Percentiles rank a stretch among this genome's conserved stretches.
phyloP scores from a whole-genome alignment of 164 flowering plant species.

The Tetrastigma voinierianum region DNA sequence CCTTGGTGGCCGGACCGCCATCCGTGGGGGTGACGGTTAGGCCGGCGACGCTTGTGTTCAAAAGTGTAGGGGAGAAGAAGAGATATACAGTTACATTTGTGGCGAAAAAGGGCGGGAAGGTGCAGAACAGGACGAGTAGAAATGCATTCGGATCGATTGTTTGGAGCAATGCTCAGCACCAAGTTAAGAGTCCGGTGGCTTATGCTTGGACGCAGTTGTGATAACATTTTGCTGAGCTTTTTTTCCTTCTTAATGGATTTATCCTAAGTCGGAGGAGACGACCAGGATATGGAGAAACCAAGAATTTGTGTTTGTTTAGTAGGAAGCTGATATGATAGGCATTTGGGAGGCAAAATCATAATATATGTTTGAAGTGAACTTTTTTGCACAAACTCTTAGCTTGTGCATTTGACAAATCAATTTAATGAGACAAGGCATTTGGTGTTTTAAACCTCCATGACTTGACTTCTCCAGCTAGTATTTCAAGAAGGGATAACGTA shows the following conservation, averaged over 20 bases:
- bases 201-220: conserved; percentile 50
- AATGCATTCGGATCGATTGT: conserved; percentile 57
- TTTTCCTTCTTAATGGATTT: background rate
- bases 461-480: too few relatives aligned
- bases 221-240: background rate
- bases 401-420: too few relatives aligned
- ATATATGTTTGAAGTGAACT: too few relatives aligned
- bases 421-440: too few relatives aligned
- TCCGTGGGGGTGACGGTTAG: conserved; percentile 46
- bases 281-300: too few relatives aligned
- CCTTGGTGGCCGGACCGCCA: conserved; percentile 46
- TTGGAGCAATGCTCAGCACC: conserved; percentile 57
- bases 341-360: too few relatives aligned
- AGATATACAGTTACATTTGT: conserved; percentile 73
- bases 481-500: too few relatives aligned
- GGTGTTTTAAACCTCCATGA: too few relatives aligned
- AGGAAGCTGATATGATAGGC: too few relatives aligned
- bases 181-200: conserved; percentile 73
- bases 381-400: too few relatives aligned
- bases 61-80: conserved; percentile 53
- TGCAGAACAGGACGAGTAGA: background rate
- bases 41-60: conserved; percentile 59
- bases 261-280: background rate
- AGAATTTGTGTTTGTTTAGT: too few relatives aligned
- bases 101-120: conserved; percentile 24